Percentiles rank a stretch among this genome's conserved stretches.
Conservation (phyloP, 441 rosid species). For the Gossypium schwendimanii region DNA sequence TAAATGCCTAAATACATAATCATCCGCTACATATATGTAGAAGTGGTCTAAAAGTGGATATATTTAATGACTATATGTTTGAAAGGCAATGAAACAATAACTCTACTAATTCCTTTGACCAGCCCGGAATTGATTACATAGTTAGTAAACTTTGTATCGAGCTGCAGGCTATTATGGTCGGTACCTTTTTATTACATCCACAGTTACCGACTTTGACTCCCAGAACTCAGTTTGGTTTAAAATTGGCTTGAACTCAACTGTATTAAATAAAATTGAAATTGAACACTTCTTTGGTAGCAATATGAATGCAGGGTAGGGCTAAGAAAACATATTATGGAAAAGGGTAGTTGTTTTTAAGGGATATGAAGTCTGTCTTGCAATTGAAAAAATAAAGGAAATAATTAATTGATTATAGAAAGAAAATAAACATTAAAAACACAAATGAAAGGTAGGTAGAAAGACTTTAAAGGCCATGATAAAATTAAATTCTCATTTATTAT, state of each 20-base stretch:
- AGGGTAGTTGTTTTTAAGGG: no score
- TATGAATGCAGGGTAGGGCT: no score
- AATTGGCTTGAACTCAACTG: no score
- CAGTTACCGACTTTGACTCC: neutral
- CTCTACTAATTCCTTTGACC: neutral
- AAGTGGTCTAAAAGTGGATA: neutral
- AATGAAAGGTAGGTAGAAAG: conserved; percentile 21
- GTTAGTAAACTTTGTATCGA: neutral
- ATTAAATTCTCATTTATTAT: conserved; percentile 30
- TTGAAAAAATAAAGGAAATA: no score
- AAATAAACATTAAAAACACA: conserved; percentile 5
- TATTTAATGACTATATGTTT: neutral
- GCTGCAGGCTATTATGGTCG: neutral
- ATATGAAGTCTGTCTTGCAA: no score
- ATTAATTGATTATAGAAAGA: neutral
- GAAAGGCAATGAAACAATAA: neutral
- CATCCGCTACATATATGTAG: no score
- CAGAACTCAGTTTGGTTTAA: neutral
- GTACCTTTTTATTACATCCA: no score
- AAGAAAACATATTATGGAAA: no score
- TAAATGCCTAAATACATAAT: no score
- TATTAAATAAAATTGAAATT: no score
- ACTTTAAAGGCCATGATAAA: conserved; percentile 24
- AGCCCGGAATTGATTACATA: neutral
- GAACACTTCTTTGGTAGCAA: no score